These are phyloP conservation scores for Linum trigynum DNA, from an alignment of 345 rosid species.

Conservation along the genomic window DNA sequence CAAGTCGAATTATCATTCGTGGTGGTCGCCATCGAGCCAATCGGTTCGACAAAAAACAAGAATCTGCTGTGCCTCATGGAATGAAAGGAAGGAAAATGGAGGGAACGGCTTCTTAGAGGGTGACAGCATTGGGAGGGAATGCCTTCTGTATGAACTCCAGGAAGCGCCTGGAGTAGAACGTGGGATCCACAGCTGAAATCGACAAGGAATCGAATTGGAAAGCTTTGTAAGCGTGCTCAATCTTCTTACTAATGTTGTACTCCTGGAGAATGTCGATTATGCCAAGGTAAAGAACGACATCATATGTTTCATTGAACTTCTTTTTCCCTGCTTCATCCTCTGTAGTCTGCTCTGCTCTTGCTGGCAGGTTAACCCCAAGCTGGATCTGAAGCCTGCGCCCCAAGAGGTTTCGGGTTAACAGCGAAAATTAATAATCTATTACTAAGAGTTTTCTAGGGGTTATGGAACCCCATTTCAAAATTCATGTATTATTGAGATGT, in stretches of 20 bases:
- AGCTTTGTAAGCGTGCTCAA: conserved; percentile 93
- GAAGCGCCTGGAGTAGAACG: conserved; percentile 74
- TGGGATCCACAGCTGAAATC: conserved; percentile 87
- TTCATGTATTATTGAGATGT: too few relatives aligned
- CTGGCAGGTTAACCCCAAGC: conserved; percentile 96
- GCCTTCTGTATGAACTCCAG: conserved; percentile 72
- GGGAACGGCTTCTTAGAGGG: not conserved
- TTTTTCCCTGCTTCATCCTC: conserved; percentile 47
- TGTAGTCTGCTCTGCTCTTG: conserved; percentile 75
- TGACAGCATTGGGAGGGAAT: conserved; percentile 44
- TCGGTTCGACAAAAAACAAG: too few relatives aligned
- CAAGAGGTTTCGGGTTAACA: not conserved
- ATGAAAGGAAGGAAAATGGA: too few relatives aligned
- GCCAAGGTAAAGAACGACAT: conserved; percentile 85
- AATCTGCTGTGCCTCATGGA: too few relatives aligned
- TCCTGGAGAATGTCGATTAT: conserved; percentile 90
- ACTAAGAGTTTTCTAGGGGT: too few relatives aligned
- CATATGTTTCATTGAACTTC: conserved; percentile 54
- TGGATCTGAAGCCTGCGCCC: conserved; percentile 73
- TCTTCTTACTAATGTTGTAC: conserved; percentile 80
- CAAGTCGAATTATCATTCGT: too few relatives aligned
- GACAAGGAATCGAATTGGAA: conserved; percentile 76
- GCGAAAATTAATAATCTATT: too few relatives aligned
- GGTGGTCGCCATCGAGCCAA: too few relatives aligned
- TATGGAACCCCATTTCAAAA: too few relatives aligned